phyloP scores from a whole-genome alignment of 2,329 filamentous ascomycete genomes.

The Alternaria alternata region DNA sequence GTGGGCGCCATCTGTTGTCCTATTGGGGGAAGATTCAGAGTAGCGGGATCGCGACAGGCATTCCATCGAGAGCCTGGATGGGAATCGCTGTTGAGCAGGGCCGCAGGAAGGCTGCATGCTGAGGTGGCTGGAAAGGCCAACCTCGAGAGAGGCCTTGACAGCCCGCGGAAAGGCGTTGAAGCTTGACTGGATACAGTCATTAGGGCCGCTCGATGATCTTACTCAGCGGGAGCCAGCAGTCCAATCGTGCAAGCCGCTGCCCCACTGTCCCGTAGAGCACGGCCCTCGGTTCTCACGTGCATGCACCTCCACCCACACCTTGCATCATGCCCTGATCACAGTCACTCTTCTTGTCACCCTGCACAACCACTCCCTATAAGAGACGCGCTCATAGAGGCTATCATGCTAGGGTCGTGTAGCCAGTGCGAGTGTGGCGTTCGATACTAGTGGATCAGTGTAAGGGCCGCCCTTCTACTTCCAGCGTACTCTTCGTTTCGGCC shows the following conservation, averaged over 20 bases:
- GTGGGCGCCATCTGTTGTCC: conserved; percentile 13
- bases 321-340: conserved; percentile 3
- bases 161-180: conserved; percentile 3
- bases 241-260: conserved; percentile 15
- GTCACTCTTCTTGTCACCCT: conserved; percentile 11
- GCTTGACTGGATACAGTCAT: conserved; percentile 8
- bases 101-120: conserved; percentile 25
- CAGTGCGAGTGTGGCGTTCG: not conserved
- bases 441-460: not conserved
- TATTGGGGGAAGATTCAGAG: conserved; percentile 35
- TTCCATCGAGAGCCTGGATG: conserved; percentile 16
- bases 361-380: conserved; percentile 12
- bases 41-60: conserved; percentile 12
- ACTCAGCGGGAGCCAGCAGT: conserved; percentile 23
- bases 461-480: conserved; percentile 14
- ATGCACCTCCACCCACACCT: conserved; percentile 8
- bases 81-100: conserved; percentile 20
- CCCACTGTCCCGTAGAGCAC: conserved; percentile 18
- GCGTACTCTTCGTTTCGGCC: conserved; percentile 24
- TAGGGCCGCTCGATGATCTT: conserved; percentile 20
- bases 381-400: not conserved
- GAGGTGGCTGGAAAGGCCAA: conserved; percentile 24
- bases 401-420: not conserved
- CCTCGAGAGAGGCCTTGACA: conserved; percentile 1
- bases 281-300: conserved; percentile 21